phyloP scores from a whole-genome alignment of 768 basidiomycete species.

The Hericium rajendrae region DNA sequence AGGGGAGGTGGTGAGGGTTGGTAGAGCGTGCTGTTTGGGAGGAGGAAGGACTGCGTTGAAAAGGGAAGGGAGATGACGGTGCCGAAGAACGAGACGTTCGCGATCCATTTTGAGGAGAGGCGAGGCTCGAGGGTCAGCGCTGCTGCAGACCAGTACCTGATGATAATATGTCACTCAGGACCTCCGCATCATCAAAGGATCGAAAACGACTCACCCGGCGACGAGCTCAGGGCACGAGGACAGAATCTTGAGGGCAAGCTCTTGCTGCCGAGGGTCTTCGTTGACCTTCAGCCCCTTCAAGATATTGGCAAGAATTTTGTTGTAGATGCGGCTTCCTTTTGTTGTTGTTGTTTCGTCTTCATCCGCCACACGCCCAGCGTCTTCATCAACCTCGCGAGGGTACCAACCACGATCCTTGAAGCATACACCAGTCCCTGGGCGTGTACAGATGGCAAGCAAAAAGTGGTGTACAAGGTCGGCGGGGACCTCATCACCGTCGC shows the following conservation, averaged over 20 bases:
- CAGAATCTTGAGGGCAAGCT: constrained; percentile 75
- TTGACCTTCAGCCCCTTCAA: constrained; percentile 74
- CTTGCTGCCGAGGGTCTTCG: constrained; percentile 80
- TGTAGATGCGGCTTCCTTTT: constrained; percentile 51
- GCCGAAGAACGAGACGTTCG: constrained; percentile 78
- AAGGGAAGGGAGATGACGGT: constrained; percentile 69
- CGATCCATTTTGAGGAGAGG: constrained; percentile 84
- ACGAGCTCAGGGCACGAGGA: constrained; percentile 80
- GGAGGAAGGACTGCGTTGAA: constrained; percentile 52
- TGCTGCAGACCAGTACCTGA: constrained; percentile 63
- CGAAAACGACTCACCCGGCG: constrained; percentile 41
- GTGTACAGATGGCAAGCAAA: constrained; percentile 72
- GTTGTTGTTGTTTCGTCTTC: constrained; percentile 28
- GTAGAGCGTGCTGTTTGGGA: constrained; percentile 37
- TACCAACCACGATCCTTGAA: constrained; percentile 92
- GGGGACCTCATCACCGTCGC: constrained; percentile 44
- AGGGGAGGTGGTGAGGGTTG: constrained; percentile 72
- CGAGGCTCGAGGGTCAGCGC: constrained; percentile 76
- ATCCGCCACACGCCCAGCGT: constrained; percentile 23
- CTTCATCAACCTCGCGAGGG: constrained; percentile 48
- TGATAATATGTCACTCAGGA: constrained; percentile 9
- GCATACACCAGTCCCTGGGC: constrained; percentile 76
- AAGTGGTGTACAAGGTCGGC: constrained; percentile 85
- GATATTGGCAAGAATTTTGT: constrained; percentile 74
- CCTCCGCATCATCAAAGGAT: neutral